Evolutionary conservation across 78 protist species (phyloP).

Genomic region (Corallochytrium limacisporum): DNA sequence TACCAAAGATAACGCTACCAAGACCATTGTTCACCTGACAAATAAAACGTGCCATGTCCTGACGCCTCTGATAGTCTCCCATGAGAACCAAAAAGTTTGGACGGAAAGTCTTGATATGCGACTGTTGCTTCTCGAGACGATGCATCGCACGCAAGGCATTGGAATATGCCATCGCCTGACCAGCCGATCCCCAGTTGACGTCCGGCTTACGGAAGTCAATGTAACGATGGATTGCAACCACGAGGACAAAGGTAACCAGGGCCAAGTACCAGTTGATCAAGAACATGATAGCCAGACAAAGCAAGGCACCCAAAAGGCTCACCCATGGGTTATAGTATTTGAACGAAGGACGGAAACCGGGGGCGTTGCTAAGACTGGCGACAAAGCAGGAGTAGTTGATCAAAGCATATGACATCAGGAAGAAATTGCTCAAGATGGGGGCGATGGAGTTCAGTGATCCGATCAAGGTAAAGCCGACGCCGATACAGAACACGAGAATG

Average conservation of each 20-base stretch:
- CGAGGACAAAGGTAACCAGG: neutral
- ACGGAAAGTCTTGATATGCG: slow-evolving; percentile 1
- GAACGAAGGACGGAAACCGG: slow-evolving; percentile 50
- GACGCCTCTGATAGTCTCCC: too few species aligned
- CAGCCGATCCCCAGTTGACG: slow-evolving; percentile 5
- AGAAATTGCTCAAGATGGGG: slow-evolving; percentile 47
- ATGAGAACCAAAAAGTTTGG: too few species aligned
- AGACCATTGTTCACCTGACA: too few species aligned
- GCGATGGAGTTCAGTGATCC: slow-evolving; percentile 47
- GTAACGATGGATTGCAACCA: neutral
- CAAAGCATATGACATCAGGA: slow-evolving; percentile 40
- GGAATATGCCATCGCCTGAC: neutral
- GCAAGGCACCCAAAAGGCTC: slow-evolving; percentile 31
- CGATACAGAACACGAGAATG: slow-evolving; percentile 19
- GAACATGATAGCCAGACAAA: slow-evolving; percentile 39
- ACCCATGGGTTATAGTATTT: neutral
- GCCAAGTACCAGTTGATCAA: slow-evolving; percentile 1
- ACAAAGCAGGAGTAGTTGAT: slow-evolving; percentile 57
- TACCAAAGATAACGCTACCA: too few species aligned
- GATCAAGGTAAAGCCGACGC: neutral
- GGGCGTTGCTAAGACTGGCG: neutral
- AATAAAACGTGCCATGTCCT: too few species aligned
- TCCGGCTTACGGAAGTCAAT: slow-evolving; percentile 9
- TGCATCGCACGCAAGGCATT: neutral
- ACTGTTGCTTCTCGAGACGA: neutral